Base-by-base conservation (phyloP, 495 filamentous ascomycete genomes). In the Pseudevernia furfuracea region DNA sequence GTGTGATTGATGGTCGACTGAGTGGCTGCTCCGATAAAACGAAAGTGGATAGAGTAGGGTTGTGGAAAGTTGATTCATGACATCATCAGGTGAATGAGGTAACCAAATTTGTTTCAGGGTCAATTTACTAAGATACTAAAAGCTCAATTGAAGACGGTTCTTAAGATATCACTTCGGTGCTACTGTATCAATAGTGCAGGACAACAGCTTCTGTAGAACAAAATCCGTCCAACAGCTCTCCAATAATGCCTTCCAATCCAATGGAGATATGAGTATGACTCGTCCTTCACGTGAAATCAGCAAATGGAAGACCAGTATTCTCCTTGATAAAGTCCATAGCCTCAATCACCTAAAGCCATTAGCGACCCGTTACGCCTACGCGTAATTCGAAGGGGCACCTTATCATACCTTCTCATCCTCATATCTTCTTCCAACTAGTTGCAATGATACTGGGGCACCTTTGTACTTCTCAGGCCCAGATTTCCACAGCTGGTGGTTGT, bases 371-470 rank as follows among this genome's bases (percentile, higher is more conserved):
- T 59, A 43, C 11, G 9, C 10, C 21, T 59, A 43, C 11, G 9
- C 10, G 37, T 25, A 28, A 9, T 8, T 8, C 23, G 30, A 12
- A 28, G 37, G 30, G 4, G 25, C 17, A n/a, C 14, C 21, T 9
- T 17, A n/a, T 59, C 66, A 70, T 38, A 75, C 71, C 70, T 81
- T 81, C 69, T 81, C 77, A 60, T 79, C 77, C 30, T 79, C 77
- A 63, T 70, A 77, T 58, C 71, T 68, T 37, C 77, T 64, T 23
- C 73, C 77, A 15, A 79, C 74, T 28, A 79, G 72, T 61, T 79
- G 77, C 60, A 79, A 60, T 3, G 71, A 71, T 8, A 79, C 67
- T n/a, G 77, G 77, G 21, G 72, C 68, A 34, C 68, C 71, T 46
- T 37, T 44, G 58, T 72, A 74, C 38, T 62, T 67, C 23, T 71